These are phyloP conservation scores for Xylaria castorea DNA, from an alignment of 495 filamentous ascomycete species.

Conservation along the genomic window DNA sequence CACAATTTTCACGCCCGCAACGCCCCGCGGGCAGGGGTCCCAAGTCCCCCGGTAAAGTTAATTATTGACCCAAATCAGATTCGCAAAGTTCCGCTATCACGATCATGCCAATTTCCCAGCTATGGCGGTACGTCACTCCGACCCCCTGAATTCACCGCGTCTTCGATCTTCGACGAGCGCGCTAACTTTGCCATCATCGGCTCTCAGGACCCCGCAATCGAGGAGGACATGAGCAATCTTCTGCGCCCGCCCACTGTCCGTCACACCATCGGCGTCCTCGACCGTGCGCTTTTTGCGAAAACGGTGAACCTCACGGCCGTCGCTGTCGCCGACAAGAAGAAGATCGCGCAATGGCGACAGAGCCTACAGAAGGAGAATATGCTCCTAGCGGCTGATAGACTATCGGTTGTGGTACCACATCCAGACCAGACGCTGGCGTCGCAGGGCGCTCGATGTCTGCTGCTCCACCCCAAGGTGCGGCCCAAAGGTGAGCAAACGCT, in stretches of 20 bases:
- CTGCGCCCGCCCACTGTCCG: slow-evolving; percentile 86
- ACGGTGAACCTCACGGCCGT: slow-evolving; percentile 80
- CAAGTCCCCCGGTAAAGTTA: background rate
- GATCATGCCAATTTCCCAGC: slow-evolving; percentile 16
- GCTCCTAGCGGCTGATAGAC: slow-evolving; percentile 56
- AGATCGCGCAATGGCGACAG: slow-evolving; percentile 71
- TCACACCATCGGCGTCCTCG: slow-evolving; percentile 66
- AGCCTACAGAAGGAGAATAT: slow-evolving; percentile 64
- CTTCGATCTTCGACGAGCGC: background rate
- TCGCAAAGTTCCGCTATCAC: slow-evolving; percentile 12
- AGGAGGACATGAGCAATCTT: slow-evolving; percentile 47
- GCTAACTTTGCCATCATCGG: slow-evolving; percentile 20
- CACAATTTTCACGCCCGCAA: slow-evolving; percentile 1
- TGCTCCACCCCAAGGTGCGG: slow-evolving; percentile 74
- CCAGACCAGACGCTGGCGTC: slow-evolving; percentile 59
- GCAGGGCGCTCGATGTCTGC: slow-evolving; percentile 70
- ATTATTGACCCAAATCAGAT: slow-evolving; percentile 12
- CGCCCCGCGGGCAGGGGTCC: slow-evolving; percentile 11
- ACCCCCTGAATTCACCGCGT: background rate
- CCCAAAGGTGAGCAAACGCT: slow-evolving; percentile 61
- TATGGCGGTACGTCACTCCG: slow-evolving; percentile 24
- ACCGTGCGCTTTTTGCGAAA: slow-evolving; percentile 82
- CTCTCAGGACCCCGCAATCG: slow-evolving; percentile 20
- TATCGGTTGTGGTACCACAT: slow-evolving; percentile 64
- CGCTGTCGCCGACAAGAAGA: slow-evolving; percentile 69